Evolutionary conservation across 2,329 filamentous ascomycete genomes (phyloP), one percentile per base, ranked within the genome.

Genomic region (Nemania bipapillata): DNA sequence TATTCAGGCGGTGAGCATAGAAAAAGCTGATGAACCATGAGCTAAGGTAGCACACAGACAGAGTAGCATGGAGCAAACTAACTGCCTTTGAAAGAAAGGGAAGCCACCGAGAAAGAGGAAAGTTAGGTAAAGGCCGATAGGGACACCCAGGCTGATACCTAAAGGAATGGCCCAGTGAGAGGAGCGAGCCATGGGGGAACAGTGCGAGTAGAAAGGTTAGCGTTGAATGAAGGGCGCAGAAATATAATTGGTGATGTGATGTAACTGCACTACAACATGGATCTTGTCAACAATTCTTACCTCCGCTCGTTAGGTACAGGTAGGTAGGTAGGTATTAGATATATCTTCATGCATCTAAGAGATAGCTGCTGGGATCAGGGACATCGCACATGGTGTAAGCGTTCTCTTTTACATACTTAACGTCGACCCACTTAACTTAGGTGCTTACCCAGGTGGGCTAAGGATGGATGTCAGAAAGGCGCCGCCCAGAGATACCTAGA

Each of bases 1-100:
- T 91, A 71, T 93, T 90, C 73, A 97, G 79, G 70, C 91, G 92
- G 80, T 98, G 91, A 30, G 91, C 90, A 78, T 98, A 99, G 5
- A 97, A 80, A 26, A 91, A 90, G 77, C 94, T 96, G 55, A 56
- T 50, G 24, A n/a, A 22, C 30, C 1, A n/a, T 65, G 35, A 70
- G 69, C 45, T 12, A 15, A 32, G 1, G 32, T 32, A 9, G 5
- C 32, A 7, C 32, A 17, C 4, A 24, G 20, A 53, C 20, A 40
- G 28, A 12, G 45, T 24, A n/a, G 11, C 11, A 35, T 17, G 35
- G 26, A 53, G 6, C 40, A 55, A 63, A 80, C 90, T 81, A 85
- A 97, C 94, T 94, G 89, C 82, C 92, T 86, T 79, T 98, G 95
- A 60, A 97, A 83, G 73, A 85, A 87, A 2, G 92, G 90, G 74